These are phyloP conservation scores for Triglochin maritima DNA, from an alignment of 106 monocot species.

Conservation along the genomic window DNA sequence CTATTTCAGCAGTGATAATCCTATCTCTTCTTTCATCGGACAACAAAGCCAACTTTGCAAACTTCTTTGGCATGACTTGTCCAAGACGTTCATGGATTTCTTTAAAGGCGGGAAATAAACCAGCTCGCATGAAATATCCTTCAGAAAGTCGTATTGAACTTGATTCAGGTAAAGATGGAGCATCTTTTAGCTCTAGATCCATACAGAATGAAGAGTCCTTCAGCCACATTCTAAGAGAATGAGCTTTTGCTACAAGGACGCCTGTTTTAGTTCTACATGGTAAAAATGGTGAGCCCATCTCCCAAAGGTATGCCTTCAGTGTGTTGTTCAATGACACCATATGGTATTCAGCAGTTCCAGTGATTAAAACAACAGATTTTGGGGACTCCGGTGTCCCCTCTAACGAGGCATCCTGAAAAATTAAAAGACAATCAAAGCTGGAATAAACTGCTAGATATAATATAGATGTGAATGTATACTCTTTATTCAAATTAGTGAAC, in stretches of 20 bases:
- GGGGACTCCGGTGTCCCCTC: slow-evolving; percentile 86
- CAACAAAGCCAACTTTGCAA: slow-evolving; percentile 76
- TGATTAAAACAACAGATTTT: slow-evolving; percentile 87
- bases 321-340: slow-evolving; percentile 79
- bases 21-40: slow-evolving; percentile 78
- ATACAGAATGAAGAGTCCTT: slow-evolving; percentile 92
- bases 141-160: slow-evolving; percentile 78
- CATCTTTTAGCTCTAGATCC: slow-evolving; percentile 86
- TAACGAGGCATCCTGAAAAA: slow-evolving; percentile 82
- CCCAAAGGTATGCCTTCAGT: slow-evolving; percentile 80
- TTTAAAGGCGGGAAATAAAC: slow-evolving; percentile 75
- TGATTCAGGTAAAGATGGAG: slow-evolving; percentile 44
- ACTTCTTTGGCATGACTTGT: slow-evolving; percentile 69
- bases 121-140: slow-evolving; percentile 90
- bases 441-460: not conserved
- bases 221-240: slow-evolving; percentile 97
- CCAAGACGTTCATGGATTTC: slow-evolving; percentile 77
- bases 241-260: slow-evolving; percentile 81
- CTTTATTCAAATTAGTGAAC: too few relatives aligned
- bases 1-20: slow-evolving; percentile 63
- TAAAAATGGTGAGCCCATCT: slow-evolving; percentile 97
- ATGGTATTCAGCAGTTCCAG: slow-evolving; percentile 83
- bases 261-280: slow-evolving; percentile 79
- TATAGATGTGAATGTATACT: too few relatives aligned
- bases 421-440: not conserved